These are phyloP conservation scores for Penicillium riverlandense DNA, from an alignment of 495 filamentous ascomycete species.

Conservation along the genomic window DNA sequence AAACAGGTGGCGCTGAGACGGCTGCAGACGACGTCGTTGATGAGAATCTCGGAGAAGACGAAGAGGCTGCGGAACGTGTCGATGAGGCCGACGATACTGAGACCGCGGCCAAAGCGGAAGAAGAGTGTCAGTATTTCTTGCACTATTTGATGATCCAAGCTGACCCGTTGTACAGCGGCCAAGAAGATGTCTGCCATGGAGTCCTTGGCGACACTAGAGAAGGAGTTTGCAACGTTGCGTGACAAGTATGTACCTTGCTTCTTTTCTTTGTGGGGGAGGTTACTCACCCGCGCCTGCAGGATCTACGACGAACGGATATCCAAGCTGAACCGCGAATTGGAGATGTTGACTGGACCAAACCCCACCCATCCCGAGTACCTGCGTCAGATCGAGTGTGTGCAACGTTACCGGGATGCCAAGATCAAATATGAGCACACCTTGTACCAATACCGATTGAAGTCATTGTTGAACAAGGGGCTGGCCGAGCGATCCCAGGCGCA, in stretches of 20 bases:
- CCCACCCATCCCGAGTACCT: conserved; percentile 85
- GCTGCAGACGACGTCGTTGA: conserved; percentile 23
- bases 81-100: conserved; percentile 37
- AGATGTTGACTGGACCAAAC: conserved; percentile 66
- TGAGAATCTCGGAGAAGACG: conserved; percentile 38
- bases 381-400: conserved; percentile 74
- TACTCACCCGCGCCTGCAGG: conserved; percentile 36
- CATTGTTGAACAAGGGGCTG: conserved; percentile 63
- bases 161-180: conserved; percentile 53
- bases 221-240: conserved; percentile 74
- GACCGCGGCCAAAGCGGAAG: conserved; percentile 36
- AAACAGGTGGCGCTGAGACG: conserved; percentile 18
- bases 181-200: conserved; percentile 78
- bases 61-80: conserved; percentile 32
- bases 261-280: background rate
- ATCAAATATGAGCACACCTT: conserved; percentile 65
- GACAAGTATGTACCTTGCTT: conserved; percentile 60
- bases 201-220: conserved; percentile 68
- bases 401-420: conserved; percentile 73
- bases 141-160: conserved; percentile 8
- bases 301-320: conserved; percentile 82
- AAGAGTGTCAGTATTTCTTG: conserved; percentile 61
- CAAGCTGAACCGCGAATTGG: conserved; percentile 73
- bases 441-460: conserved; percentile 62
- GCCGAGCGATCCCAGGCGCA: conserved; percentile 77